phyloP scores from a whole-genome alignment of 495 filamentous ascomycete species.

The Pseudoneurospora amorphoporcata region DNA sequence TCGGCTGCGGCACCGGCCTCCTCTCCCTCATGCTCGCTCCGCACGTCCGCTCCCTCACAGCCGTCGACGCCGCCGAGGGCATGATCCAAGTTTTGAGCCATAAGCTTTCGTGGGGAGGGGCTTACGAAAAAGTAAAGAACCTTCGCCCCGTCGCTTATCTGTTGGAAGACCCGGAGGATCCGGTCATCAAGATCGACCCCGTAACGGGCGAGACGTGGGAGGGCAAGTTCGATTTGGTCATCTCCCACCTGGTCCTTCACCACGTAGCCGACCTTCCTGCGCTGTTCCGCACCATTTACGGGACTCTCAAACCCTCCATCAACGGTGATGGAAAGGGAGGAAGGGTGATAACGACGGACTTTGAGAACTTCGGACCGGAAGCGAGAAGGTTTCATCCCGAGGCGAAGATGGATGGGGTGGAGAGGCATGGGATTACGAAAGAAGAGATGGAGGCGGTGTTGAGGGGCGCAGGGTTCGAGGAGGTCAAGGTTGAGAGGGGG shows the following conservation, averaged over 20 bases:
- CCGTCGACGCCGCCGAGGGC: constrained; percentile 40
- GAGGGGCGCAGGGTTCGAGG: constrained; percentile 35
- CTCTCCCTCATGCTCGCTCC: constrained; percentile 40
- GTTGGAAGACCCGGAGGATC: constrained; percentile 13
- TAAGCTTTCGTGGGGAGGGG: constrained; percentile 22
- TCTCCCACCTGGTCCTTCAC: constrained; percentile 44
- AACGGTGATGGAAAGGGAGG: constrained; percentile 5
- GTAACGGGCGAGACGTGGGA: not conserved
- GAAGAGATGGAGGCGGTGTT: constrained; percentile 30
- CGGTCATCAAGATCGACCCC: constrained; percentile 13
- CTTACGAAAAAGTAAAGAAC: constrained; percentile 12
- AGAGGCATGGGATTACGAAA: constrained; percentile 40
- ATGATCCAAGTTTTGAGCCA: constrained; percentile 40
- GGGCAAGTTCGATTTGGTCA: constrained; percentile 34
- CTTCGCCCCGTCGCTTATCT: constrained; percentile 9
- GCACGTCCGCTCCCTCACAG: constrained; percentile 29
- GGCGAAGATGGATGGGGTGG: constrained; percentile 40
- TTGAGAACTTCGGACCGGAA: constrained; percentile 45
- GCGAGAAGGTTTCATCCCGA: constrained; percentile 42
- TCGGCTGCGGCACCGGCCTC: constrained; percentile 48
- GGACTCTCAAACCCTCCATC: constrained; percentile 23
- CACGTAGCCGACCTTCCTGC: constrained; percentile 37
- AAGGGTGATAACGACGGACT: constrained; percentile 42
- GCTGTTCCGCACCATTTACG: constrained; percentile 31
- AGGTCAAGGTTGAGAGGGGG: constrained; percentile 31